A percentile compares a stretch with the other conserved stretches of the same genome.
These are phyloP conservation scores for Boletus rex-veris DNA, from an alignment of 768 basidiomycete genomes.

Conservation along the genomic window DNA sequence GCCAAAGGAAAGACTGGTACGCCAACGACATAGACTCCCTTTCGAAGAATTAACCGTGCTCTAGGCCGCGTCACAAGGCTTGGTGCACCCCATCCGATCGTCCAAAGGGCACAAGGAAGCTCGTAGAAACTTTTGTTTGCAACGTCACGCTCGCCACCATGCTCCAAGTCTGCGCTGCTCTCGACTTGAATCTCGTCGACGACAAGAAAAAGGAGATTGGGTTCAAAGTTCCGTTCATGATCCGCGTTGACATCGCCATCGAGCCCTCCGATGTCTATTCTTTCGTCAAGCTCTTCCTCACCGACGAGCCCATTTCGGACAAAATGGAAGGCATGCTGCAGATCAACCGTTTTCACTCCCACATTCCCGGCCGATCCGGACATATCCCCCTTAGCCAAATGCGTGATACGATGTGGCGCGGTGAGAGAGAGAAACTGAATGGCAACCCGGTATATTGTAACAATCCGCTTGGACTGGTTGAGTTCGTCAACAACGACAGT, in stretches of 20 bases:
- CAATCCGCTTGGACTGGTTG: slow-evolving; percentile 11
- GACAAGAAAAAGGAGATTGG: slow-evolving; percentile 10
- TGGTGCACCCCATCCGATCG: slow-evolving; percentile 10
- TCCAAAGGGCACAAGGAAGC: slow-evolving; percentile 13
- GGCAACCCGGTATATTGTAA: not conserved
- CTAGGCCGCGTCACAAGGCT: slow-evolving; percentile 13
- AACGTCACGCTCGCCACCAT: slow-evolving; percentile 4
- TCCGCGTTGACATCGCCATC: slow-evolving; percentile 12
- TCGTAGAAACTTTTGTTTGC: slow-evolving; percentile 6
- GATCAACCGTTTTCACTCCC: slow-evolving; percentile 11
- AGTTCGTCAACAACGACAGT: slow-evolving; percentile 19
- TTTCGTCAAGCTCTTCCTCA: slow-evolving; percentile 8
- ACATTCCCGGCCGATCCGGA: slow-evolving; percentile 6
- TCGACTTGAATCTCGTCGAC: slow-evolving; percentile 10
- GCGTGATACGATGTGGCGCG: slow-evolving; percentile 8
- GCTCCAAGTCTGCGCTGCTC: slow-evolving; percentile 12
- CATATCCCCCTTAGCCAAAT: slow-evolving; percentile 6
- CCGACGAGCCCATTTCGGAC: not conserved
- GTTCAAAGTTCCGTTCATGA: slow-evolving; percentile 14
- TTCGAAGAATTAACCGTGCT: not conserved
- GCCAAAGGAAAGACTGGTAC: slow-evolving; percentile 20
- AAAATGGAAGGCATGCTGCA: slow-evolving; percentile 15
- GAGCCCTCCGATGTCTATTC: slow-evolving; percentile 7
- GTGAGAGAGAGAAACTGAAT: not conserved
- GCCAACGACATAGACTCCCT: not conserved